Conservation (phyloP, 75 land plant genomes). For the Picea glauca region DNA sequence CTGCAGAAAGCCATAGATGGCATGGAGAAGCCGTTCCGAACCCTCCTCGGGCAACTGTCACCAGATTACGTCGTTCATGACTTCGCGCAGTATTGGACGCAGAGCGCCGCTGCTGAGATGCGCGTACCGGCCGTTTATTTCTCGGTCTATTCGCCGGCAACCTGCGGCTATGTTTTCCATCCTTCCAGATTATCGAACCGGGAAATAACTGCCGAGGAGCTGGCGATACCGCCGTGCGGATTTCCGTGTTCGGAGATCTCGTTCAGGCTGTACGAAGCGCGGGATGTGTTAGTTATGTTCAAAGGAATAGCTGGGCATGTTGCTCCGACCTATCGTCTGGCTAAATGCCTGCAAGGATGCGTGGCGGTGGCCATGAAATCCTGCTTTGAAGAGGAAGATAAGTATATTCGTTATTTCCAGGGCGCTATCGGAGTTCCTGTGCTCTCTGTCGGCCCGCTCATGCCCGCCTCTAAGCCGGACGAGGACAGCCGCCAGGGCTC, state of each 20-base stretch:
- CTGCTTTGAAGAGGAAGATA: no score
- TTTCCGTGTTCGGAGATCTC: background rate
- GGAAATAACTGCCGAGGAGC: background rate
- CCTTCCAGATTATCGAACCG: background rate
- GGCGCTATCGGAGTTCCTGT: background rate
- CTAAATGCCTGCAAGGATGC: background rate
- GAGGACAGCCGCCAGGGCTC: background rate
- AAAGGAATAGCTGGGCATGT: background rate
- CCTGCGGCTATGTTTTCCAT: background rate
- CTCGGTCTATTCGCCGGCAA: constrained; percentile 12
- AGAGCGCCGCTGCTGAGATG: constrained; percentile 9
- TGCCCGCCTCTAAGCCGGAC: background rate
- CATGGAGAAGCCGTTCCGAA: background rate
- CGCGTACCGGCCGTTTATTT: background rate
- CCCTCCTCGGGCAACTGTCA: background rate
- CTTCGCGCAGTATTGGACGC: constrained; percentile 10
- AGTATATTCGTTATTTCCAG: no score
- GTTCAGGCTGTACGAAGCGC: background rate
- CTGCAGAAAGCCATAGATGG: no score
- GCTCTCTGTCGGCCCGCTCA: background rate
- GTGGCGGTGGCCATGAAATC: no score
- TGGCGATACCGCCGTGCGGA: background rate
- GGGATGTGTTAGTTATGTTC: background rate
- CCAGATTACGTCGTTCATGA: no score
- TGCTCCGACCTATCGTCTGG: background rate